Evolutionary conservation across 2,329 filamentous ascomycete genomes (phyloP).

Genomic region (Exophiala xenobiotica): DNA sequence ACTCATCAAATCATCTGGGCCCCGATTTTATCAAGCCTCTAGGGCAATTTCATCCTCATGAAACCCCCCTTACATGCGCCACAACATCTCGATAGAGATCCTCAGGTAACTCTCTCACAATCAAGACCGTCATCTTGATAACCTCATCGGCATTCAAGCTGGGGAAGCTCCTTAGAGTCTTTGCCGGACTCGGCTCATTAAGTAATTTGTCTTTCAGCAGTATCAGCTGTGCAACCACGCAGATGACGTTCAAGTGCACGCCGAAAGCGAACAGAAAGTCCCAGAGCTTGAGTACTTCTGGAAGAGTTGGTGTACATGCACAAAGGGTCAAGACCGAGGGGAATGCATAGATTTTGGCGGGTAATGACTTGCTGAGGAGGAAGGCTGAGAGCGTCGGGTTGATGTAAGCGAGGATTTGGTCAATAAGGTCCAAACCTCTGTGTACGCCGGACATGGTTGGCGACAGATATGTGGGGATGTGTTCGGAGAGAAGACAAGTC

Average conservation of each 20-base stretch:
- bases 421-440: conserved; percentile 83
- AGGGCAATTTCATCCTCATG: conserved; percentile 6
- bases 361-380: conserved; percentile 80
- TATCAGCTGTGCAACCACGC: conserved; percentile 92
- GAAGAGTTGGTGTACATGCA: conserved; percentile 90
- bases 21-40: too few relatives aligned
- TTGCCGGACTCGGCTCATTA: conserved; percentile 84
- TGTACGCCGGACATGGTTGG: conserved; percentile 98
- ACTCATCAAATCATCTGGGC: too few relatives aligned
- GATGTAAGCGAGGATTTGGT: conserved; percentile 86
- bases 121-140: conserved; percentile 78
- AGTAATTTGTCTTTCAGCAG: conserved; percentile 83
- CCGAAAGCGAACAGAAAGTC: conserved; percentile 97
- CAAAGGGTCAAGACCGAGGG: conserved; percentile 91
- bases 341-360: conserved; percentile 94
- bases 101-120: conserved; percentile 86
- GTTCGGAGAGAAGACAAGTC: conserved; percentile 78
- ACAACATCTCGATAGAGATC: conserved; percentile 90
- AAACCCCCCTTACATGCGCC: conserved; percentile 63
- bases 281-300: conserved; percentile 90
- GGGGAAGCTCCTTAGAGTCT: conserved; percentile 83
- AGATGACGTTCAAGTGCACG: conserved; percentile 89
- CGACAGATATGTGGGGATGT: conserved; percentile 90
- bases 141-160: conserved; percentile 79
- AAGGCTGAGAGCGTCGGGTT: conserved; percentile 84